Conservation (phyloP, 2,329 filamentous ascomycete species). For the Paecilomyces dactylethromorphus region DNA sequence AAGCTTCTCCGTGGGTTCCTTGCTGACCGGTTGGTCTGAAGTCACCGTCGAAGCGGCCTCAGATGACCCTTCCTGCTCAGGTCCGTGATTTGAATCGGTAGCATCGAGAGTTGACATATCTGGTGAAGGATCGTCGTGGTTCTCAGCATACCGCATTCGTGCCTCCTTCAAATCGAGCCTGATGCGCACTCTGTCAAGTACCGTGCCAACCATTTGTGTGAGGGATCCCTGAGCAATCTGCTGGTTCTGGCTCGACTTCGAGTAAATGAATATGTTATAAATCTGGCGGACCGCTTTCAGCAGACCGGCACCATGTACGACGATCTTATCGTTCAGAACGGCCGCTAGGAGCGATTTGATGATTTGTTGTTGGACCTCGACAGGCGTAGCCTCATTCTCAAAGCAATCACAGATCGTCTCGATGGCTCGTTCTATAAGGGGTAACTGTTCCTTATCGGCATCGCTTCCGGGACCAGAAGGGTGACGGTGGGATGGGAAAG, state of each 20-base stretch:
- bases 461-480: constrained; percentile 15
- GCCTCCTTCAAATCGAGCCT: constrained; percentile 82
- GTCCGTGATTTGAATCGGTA: constrained; percentile 37
- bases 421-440: constrained; percentile 93
- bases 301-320: constrained; percentile 91
- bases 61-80: constrained; percentile 41
- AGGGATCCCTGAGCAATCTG: constrained; percentile 94
- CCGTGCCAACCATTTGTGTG: constrained; percentile 97
- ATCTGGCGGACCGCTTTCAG: constrained; percentile 96
- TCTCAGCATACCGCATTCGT: constrained; percentile 45
- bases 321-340: constrained; percentile 96
- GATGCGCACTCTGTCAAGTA: constrained; percentile 89
- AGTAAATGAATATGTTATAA: constrained; percentile 97
- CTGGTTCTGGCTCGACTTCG: constrained; percentile 88
- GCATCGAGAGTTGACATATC: constrained; percentile 32
- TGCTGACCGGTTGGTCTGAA: constrained; percentile 41
- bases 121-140: constrained; percentile 24
- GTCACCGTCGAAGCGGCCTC: constrained; percentile 29
- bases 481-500: constrained; percentile 51
- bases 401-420: constrained; percentile 99
- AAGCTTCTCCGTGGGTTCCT: constrained; percentile 53
- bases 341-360: constrained; percentile 94
- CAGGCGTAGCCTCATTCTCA: constrained; percentile 86
- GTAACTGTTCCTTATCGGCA: constrained; percentile 44
- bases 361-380: constrained; percentile 93